Evolutionary conservation across 441 rosid genomes (phyloP), one percentile per base, ranked within the genome.

Genomic region (Raphanus hybrid): DNA sequence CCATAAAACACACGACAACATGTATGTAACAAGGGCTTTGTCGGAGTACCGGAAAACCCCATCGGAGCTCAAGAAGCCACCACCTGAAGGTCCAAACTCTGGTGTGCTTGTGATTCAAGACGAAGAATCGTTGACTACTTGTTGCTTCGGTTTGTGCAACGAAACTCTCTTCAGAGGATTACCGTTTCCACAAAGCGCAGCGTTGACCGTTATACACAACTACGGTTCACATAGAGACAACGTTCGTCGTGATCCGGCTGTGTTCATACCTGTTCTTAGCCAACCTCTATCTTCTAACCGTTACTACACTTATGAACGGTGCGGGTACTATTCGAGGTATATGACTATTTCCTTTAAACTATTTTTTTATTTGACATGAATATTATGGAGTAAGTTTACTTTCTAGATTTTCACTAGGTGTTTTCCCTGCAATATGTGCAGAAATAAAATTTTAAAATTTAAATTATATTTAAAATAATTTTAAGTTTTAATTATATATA

Each of bases 1-100:
- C 15, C 15, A 12, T 45, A 45, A 45, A 12, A 23, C 43, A 29
- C n/a, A 41, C 67, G 8, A 65, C 35, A 39, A 39, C 6, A 89
- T 89, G 93, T 87, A 86, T 15, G 88, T 85, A 62, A 83, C 89
- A 11, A 83, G 89, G 80, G 85, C 75, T 29, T 83, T 89, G 15
- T 89, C 90, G 8, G 10, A 74, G 74, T 90, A 82, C 81, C 81
- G 64, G 71, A 85, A 59, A 39, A 35, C 37, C 59, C 91, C 90
- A 12, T 72, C 83, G 0, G 69, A 65, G 3, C 67, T 63, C 11
- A 34, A 34, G 45, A 63, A 63, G 26, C 45, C 67, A 14, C 67
- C 67, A 63, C 85, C 89, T 0, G 92, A 85, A 26, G 91, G 89
- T 70, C 91, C 90, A 0, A 86, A 80, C 34, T 88, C 90, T 0